Evolutionary conservation across 2,329 filamentous ascomycete genomes (phyloP).

Genomic region (Pseudocercospora macadamiae): DNA sequence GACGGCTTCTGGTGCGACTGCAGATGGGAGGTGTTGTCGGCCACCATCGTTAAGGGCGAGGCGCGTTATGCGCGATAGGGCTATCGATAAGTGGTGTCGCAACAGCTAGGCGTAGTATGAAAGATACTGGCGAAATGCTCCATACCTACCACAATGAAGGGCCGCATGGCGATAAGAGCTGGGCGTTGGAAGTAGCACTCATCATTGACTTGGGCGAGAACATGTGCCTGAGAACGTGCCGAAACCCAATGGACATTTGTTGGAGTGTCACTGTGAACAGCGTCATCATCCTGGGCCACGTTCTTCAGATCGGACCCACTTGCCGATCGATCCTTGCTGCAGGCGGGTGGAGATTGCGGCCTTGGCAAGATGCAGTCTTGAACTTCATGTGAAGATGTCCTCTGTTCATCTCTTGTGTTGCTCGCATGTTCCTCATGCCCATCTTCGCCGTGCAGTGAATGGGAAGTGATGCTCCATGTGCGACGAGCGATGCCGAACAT

Average conservation of each 20-base stretch:
- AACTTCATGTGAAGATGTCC: constrained; percentile 1
- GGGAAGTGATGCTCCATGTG: no score
- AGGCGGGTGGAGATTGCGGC: constrained; percentile 1
- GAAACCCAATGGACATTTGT: not conserved
- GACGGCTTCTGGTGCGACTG: constrained; percentile 11
- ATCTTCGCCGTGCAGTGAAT: no score
- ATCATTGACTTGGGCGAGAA: not conserved
- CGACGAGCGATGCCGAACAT: no score
- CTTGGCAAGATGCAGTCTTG: not conserved
- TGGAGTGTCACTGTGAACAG: not conserved
- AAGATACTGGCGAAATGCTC: not conserved
- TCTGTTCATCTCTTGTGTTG: no score
- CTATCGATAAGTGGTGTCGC: not conserved
- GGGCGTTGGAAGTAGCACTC: not conserved
- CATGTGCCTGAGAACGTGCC: not conserved
- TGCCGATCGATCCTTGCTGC: not conserved
- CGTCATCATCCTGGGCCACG: not conserved
- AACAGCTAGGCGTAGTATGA: not conserved
- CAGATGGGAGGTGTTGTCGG: constrained; percentile 1
- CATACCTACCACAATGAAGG: not conserved
- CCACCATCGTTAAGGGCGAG: not conserved
- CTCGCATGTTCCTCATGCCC: no score
- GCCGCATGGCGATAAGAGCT: not conserved
- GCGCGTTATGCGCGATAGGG: not conserved
- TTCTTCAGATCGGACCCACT: constrained; percentile 4